Base-by-base conservation (phyloP, 148 eudicot genomes). In the Simmondsia chinensis region DNA sequence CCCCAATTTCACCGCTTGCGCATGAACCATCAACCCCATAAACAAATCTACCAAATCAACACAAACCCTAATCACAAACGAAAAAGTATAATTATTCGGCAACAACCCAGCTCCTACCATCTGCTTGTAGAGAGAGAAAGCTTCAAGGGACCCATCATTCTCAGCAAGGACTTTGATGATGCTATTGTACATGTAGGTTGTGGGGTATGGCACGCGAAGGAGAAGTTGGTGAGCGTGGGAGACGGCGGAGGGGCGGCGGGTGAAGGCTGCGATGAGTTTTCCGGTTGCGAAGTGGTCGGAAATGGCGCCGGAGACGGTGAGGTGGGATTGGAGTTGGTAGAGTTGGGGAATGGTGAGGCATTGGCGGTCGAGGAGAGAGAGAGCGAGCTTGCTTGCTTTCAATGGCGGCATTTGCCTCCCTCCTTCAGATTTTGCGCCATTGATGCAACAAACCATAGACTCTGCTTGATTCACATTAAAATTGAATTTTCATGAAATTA, bases 41-140 rank as follows among this genome's bases (percentile, higher is more conserved):
- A 34, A 39, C 21, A 66, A 42, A 24, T 70, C 65, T 29, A 42
- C 39, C 2, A 73, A n/a, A 12, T 72, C 72, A 39, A 46, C 54
- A 34, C 88, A 59, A 50, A 74, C 77, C 27, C 77, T 52, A 19
- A 87, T 42, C 26, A 77, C 9, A 63, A 79, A 87, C 3, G 96
- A 79, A 35, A 87, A 74, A 3, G 88, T 82, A 40, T 69, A 82
- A 51, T 87, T 87, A 57, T 83, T 75, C 0, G 84, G 88, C 11
- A 33, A 52, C 33, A 49, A 57, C 39, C 75, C 73, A 54, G 31
- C 45, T 0, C 22, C 11, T 2, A 74, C 1, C 88, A 82, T 87
- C 17, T 62, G 15, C 40, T 70, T 76, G 26, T 18, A 74, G 4
- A 82, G 23, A 1, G 46, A 31, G 4, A 87, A 7, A 20, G 79